phyloP scores from a whole-genome alignment of 768 basidiomycete species.

The Mycena capillaripes region DNA sequence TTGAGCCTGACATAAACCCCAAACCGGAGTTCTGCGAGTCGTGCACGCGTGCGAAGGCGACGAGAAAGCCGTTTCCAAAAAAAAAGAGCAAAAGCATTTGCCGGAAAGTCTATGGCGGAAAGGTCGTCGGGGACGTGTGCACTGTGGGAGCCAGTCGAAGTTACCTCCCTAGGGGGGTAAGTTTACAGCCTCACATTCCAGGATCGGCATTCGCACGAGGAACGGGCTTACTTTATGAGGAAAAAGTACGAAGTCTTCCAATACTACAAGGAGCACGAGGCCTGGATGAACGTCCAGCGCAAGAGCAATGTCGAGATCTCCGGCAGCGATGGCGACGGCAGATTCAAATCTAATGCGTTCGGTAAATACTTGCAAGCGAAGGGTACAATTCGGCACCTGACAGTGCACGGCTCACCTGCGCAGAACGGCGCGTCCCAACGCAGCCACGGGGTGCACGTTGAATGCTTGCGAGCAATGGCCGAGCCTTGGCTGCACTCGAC shows the following conservation, averaged over 20 bases:
- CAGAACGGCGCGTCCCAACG: conserved; percentile 49
- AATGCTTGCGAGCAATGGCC: conserved; percentile 43
- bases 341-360: conserved; percentile 47
- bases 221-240: conserved; percentile 30
- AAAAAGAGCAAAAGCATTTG: conserved; percentile 10
- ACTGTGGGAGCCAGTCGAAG: conserved; percentile 35
- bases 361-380: conserved; percentile 37
- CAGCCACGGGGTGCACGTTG: conserved; percentile 43
- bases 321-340: conserved; percentile 46
- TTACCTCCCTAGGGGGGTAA: conserved; percentile 29
- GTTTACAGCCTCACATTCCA: conserved; percentile 14
- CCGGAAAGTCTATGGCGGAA: conserved; percentile 26
- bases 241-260: conserved; percentile 39
- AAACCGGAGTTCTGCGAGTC: no score
- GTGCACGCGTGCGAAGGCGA: conserved; percentile 42
- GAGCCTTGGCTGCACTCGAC: conserved; percentile 15
- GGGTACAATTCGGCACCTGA: conserved; percentile 49
- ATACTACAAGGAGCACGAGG: conserved; percentile 44
- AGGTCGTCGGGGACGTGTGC: conserved; percentile 31
- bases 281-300: conserved; percentile 44
- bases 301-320: conserved; percentile 43
- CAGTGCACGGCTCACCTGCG: conserved; percentile 49
- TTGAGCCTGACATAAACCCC: no score
- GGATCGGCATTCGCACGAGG: conserved; percentile 36
- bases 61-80: conserved; percentile 36